Evolutionary conservation across 2,329 filamentous ascomycete genomes (phyloP).

Genomic region (Zasmidium angulare): DNA sequence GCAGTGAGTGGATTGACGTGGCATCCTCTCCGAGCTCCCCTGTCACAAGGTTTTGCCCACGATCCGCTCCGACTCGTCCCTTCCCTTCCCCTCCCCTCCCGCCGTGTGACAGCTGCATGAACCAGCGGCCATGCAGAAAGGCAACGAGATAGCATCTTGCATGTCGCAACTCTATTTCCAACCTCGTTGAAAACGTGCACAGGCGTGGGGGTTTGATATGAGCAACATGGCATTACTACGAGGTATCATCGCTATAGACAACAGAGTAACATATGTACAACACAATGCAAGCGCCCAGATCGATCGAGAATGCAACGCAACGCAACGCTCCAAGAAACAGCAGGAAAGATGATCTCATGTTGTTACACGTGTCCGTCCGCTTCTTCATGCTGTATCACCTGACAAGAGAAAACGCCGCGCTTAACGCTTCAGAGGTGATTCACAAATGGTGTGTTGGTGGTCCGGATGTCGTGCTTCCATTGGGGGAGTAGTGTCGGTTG

Average conservation of each 20-base stretch:
- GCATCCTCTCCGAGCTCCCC: background rate
- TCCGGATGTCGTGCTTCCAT: background rate
- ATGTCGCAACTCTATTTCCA: background rate
- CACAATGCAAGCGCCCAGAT: background rate
- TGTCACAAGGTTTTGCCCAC: background rate
- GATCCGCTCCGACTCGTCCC: background rate
- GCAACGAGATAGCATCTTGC: conserved; percentile 2
- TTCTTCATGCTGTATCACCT: background rate
- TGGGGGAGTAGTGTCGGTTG: too few relatives aligned
- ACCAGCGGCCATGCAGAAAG: background rate
- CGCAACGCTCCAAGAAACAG: background rate
- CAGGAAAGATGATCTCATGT: background rate
- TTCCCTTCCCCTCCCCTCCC: too few relatives aligned
- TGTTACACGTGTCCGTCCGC: background rate
- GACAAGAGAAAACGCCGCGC: background rate
- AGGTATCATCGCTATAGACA: background rate
- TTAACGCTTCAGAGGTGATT: background rate
- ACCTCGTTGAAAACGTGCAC: background rate
- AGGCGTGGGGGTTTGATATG: background rate
- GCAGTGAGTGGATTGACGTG: background rate
- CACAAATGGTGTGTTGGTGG: background rate
- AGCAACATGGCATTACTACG: background rate
- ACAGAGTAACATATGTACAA: background rate
- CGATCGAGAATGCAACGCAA: too few relatives aligned
- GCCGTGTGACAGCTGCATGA: background rate